Evolutionary conservation across 1,284 basidiomycete genomes (phyloP), one percentile per base, ranked within the genome.

Genomic region (Schizopora paradoxa): DNA sequence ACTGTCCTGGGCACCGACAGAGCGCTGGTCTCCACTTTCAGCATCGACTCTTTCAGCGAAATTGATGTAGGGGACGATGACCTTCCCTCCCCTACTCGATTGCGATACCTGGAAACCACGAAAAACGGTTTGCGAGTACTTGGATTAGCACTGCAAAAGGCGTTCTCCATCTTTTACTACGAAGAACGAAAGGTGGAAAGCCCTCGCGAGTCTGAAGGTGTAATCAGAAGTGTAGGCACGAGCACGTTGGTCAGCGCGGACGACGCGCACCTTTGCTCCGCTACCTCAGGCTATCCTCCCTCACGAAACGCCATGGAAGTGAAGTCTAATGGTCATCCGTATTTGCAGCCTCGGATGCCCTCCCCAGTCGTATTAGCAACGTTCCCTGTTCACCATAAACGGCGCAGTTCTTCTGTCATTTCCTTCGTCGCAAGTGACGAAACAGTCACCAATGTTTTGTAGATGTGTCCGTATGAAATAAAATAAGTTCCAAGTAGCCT

Each of bases 21-120:
- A 16, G 43, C 48, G 14, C 48, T 50, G 25, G 48, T 50, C 19
- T 50, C 48, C 19, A 44, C 48, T 13, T 50, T 50, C 39, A 50
- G 48, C 27, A 28, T 50, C n/a, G 48, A 50, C 29, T 36, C 48
- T 7, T 6, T 41, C 14, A 42, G 32, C 16, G 41, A 43, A 7
- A 42, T 16, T 35, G 18, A 10, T 16, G 10, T 16, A 35, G 3
- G 33, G 23, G 35, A 29, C 16, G 19, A 18, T 2, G 32, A 32
- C 26, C 21, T 14, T 21, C 16, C 33, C 33, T 16, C 18, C 14
- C 33, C n/a, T n/a, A n/a, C n/a, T n/a, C n/a, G n/a, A n/a, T n/a
- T n/a, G n/a, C n/a, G n/a, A n/a, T n/a, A n/a, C n/a, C 28, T 14
- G 28, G 14, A 31, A 14, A 31, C 28, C n/a, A n/a, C n/a, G n/a